Evolutionary conservation across 257 asterid genomes (phyloP), one percentile per base, ranked within the genome.

Genomic region (Solanum ossicruentum): DNA sequence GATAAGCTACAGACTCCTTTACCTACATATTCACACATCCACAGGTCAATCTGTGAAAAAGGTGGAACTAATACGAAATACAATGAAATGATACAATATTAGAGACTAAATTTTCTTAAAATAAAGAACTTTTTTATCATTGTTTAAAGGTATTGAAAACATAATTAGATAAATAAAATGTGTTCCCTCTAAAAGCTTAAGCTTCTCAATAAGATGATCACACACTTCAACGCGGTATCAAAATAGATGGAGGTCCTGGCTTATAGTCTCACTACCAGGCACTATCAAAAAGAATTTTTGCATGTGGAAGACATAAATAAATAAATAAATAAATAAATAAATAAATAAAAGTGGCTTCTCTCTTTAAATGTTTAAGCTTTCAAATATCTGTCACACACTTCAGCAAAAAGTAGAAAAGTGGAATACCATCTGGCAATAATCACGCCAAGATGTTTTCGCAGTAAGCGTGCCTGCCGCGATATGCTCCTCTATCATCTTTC

Each of bases 371-470:
- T 39, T 69, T 39, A 36, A 69, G 26, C 26, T 69, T 17, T 69
- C 10, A 39, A 83, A 52, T 9, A 28, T 61, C 12, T 18, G 73
- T 58, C 52, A 63, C 16, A 12, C 49, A 18, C 23, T 61, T 72
- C 17, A 58, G 60, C 52, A 20, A 52, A 61, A 73, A 58, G 81
- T 52, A 79, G 21, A 65, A 69, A 51, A 71, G 78, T 83, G 83
- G 28, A 8, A 63, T 93, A 94, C 99, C 91, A 87, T 91, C 84
- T 86, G 95, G 87, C 97, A 95, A 89, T 96, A 96, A 86, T 95
- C 98, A 17, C 95, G 93, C 99, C 99, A 96, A 80, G 77, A 85
- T 85, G 98, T 93, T 92, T 92, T 96, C 21, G 99, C 99, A 36
- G 93, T 95, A 88, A 96, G 91, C 87, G 86, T 89, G 84, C 98